Base-by-base conservation (phyloP, 805 yeast genomes). In the Candida ulmi region DNA sequence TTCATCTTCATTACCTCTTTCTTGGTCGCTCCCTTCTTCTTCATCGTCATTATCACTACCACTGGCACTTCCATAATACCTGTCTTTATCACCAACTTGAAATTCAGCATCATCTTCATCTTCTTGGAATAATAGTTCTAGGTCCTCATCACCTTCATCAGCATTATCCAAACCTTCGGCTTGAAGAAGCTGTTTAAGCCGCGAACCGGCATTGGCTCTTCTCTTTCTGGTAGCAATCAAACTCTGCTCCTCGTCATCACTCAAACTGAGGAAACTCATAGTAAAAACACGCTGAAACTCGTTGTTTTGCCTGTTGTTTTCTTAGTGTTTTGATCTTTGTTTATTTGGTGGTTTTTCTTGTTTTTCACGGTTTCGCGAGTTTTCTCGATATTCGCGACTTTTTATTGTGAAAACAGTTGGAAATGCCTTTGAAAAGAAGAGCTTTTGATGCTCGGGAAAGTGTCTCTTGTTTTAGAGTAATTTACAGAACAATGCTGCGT, bases 171-270 rank as follows among this genome's bases (percentile, higher is more conserved):
- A 55, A 35, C 76, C 82, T 46, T 76, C 95, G 23, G 85, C 71
- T 42, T 79, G 83, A 16, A 93, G 65, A 43, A 93, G 70, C 41
- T 78, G 78, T 52, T 77, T 76, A 57, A 93, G 67, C 39, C 93
- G 70, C 38, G 86, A 83, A 13, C 99, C 99, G 2, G 99, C 99
- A 63, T 91, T 93, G 33, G 88, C 61, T 39, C 99, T 76, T 47
- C 87, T 70, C 44, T 77, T 65, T 45, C 97, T 74, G 3, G 95
- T 82, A 17, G 84, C 78, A 50, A 83, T 83, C 40, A 88, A 69
- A 51, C 76, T 71, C 34, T 80, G 83, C 28, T 32, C 35, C 32
- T 26, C 28, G 17, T 26, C 26, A 8, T 17, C 23, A 23, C 25
- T 43, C 42, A 26, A 12, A 26, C 28, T 26, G 6, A 26, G 28